These are phyloP conservation scores for Saturnispora gosingensis DNA, from an alignment of 805 yeast genomes.

Conservation along the genomic window DNA sequence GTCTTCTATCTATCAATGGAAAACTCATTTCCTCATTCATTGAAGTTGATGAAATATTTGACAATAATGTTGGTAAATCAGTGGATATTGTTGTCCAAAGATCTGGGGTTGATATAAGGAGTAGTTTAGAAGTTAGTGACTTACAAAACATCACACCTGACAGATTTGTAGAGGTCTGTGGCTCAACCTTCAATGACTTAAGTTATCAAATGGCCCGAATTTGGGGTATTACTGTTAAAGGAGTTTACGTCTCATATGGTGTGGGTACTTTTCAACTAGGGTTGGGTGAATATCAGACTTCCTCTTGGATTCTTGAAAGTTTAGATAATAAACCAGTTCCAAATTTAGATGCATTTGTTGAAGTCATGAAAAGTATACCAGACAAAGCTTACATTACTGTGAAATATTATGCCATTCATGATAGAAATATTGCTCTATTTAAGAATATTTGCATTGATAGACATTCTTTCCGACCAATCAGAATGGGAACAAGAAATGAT, in stretches of 20 bases:
- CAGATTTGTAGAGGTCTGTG: constrained; percentile 71
- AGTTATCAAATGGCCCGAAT: constrained; percentile 85
- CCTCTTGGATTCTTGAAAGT: constrained; percentile 76
- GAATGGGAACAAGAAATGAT: constrained; percentile 56
- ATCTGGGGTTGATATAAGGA: constrained; percentile 52
- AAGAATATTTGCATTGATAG: constrained; percentile 68
- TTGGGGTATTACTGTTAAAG: constrained; percentile 73
- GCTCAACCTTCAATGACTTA: constrained; percentile 77
- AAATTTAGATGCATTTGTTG: constrained; percentile 62
- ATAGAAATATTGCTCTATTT: constrained; percentile 63
- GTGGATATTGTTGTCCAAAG: constrained; percentile 57
- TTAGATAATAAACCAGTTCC: constrained; percentile 68
- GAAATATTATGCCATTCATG: constrained; percentile 67
- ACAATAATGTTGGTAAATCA: constrained; percentile 53
- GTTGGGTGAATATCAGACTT: constrained; percentile 35
- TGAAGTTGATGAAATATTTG: constrained; percentile 75
- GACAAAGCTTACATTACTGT: constrained; percentile 65
- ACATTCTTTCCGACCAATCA: constrained; percentile 71
- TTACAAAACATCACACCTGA: constrained; percentile 77
- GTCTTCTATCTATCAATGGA: constrained; percentile 64
- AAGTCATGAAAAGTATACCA: constrained; percentile 69
- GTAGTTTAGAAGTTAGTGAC: constrained; percentile 54
- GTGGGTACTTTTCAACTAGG: constrained; percentile 65
- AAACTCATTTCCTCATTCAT: constrained; percentile 58
- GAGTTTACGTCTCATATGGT: constrained; percentile 73